phyloP scores from a whole-genome alignment of 1,284 basidiomycete species.

The Pterula multifida region DNA sequence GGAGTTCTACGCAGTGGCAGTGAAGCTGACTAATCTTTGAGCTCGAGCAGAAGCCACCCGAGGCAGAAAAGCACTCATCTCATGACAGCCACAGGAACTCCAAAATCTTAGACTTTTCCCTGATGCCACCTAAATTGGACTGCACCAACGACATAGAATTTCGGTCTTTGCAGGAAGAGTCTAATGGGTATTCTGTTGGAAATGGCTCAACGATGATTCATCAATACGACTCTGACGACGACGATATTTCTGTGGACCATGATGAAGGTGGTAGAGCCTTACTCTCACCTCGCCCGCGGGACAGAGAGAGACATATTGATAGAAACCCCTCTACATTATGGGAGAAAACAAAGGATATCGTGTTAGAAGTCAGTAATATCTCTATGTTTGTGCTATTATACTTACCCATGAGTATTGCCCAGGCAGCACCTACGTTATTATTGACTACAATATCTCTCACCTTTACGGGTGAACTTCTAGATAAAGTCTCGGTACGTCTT shows the following conservation, averaged over 20 bases:
- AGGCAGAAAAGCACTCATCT: not conserved
- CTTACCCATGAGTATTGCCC: not conserved
- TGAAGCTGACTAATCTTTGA: not conserved
- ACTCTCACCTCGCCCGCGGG: not conserved
- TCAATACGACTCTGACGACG: not conserved
- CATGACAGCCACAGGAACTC: not conserved
- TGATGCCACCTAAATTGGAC: not conserved
- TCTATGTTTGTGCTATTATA: slow-evolving; percentile 6
- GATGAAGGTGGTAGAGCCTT: slow-evolving; percentile 1
- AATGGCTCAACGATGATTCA: not conserved
- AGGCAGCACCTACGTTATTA: slow-evolving; percentile 3
- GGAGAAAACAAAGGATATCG: not conserved
- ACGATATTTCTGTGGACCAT: not conserved
- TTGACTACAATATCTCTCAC: not conserved
- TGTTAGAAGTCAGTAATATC: not conserved
- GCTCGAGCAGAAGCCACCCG: not conserved
- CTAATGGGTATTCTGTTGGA: not conserved
- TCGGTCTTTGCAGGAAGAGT: not conserved
- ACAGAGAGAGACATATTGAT: not conserved
- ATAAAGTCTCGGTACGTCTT: slow-evolving; percentile 3
- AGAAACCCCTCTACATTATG: not conserved
- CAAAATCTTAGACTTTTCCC: not conserved
- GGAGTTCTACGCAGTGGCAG: not conserved
- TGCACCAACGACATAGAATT: not conserved
- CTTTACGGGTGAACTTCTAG: slow-evolving; percentile 2